Conservation (phyloP, 2,329 filamentous ascomycete genomes). For the Scytalidium sp. region DNA sequence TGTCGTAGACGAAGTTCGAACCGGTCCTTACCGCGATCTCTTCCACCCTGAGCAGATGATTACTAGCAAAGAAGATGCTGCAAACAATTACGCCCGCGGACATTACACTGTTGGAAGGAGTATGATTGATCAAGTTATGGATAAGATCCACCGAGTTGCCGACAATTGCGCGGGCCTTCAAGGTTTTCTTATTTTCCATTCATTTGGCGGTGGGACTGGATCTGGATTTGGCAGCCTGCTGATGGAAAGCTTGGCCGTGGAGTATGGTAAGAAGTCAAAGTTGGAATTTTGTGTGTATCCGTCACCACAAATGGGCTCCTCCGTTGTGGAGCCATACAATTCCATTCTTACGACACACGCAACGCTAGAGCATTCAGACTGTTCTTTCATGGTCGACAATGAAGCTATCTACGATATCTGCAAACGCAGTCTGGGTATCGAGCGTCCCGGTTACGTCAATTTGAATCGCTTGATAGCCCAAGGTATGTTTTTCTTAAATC, state of each 20-base stretch:
- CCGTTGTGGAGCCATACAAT: slow-evolving; percentile 99
- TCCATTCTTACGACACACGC: slow-evolving; percentile 99
- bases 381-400: slow-evolving; percentile 99
- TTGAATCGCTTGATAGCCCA: slow-evolving; percentile 98
- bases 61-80: slow-evolving; percentile 99
- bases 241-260: slow-evolving; percentile 97
- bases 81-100: slow-evolving; percentile 99
- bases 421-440: slow-evolving; percentile 93
- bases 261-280: slow-evolving; percentile 99
- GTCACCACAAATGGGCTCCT: slow-evolving; percentile 93
- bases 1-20: slow-evolving; percentile 98
- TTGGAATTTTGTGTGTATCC: slow-evolving; percentile 99
- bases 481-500: slow-evolving; percentile 50
- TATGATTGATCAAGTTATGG: slow-evolving; percentile 95
- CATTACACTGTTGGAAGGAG: slow-evolving; percentile 99
- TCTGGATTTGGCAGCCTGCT: slow-evolving; percentile 97
- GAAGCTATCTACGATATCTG: slow-evolving; percentile 99
- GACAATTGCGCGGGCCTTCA: slow-evolving; percentile 98
- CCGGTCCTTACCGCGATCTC: slow-evolving; percentile 89
- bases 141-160: slow-evolving; percentile 96
- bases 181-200: slow-evolving; percentile 99
- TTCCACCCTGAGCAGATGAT: slow-evolving; percentile 99
- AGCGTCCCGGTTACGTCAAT: slow-evolving; percentile 98
- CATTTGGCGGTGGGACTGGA: slow-evolving; percentile 97
- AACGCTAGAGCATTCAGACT: slow-evolving; percentile 98